Evolutionary conservation across 2,329 filamentous ascomycete genomes (phyloP), one percentile per base, ranked within the genome.

Genomic region (Aspergillus sp.): DNA sequence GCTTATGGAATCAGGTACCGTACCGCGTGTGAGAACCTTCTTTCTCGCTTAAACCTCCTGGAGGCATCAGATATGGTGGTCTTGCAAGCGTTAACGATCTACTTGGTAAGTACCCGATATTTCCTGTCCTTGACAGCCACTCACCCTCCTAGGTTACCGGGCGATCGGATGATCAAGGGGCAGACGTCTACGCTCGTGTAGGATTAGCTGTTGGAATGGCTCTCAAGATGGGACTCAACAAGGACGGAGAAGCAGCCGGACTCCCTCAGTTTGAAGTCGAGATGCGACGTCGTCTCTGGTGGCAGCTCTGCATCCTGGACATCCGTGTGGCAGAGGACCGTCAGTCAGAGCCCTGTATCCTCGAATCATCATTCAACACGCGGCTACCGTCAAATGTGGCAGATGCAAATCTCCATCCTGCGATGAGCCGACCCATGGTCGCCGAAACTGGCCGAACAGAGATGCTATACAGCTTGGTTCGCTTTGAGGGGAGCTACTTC

Each of bases 201-300:
- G 59, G 60, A 0, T 52, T 64, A 13, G 61, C 59, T 15, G 64
- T 65, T 22, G 60, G 56, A 2, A 62, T 61, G 17, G 65, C 65
- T 5, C 38, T 64, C 17, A 66, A 64, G 2, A 63, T 59, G 11
- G 57, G 60, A 7, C 58, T 68, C 8, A 62, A 70, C 45, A 46
- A 46, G 15, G 67, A 66, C 11, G 54, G 52, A 46, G 56, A 43
- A 13, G 11, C 17, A 13, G 49, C 52, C 22, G 34, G 31, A 3
- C 8, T 58, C 9, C 11, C 60, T 9, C 67, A 62, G 1, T 69
- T 70, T 7, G 64, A 71, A n/a, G 57, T 53, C 1, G 67, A 68
- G 58, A 65, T 68, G 48, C 66, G 62, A 2, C 64, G 66, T 28
- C 64, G 67, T n/a, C 59, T 71, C 15, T 71, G 69, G 69, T 70